Conservation (phyloP, 176 grass and related monocot genomes). For the Musa itinerans region DNA sequence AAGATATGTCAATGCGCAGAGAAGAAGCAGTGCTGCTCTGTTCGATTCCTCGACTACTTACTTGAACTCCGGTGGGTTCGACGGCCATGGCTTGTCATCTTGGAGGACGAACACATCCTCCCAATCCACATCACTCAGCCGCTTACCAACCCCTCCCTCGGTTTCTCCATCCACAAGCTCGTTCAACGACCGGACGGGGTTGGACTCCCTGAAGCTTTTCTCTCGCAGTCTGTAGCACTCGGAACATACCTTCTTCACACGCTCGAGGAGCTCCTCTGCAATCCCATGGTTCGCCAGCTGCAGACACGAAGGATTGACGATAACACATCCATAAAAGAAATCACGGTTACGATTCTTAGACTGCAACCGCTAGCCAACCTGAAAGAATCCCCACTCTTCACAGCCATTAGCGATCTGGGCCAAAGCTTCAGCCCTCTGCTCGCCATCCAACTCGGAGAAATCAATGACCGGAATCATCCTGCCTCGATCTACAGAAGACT, state of each 20-base stretch:
- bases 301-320: neutral
- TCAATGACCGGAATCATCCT: constrained; percentile 6
- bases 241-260: constrained; percentile 8
- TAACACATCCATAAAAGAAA: neutral
- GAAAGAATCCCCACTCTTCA: constrained; percentile 1
- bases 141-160: neutral
- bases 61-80: neutral
- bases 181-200: neutral
- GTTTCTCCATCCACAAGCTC: neutral
- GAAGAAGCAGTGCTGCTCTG: neutral
- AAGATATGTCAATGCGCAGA: neutral
- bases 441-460: neutral
- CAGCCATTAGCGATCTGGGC: neutral
- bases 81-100: constrained; percentile 2
- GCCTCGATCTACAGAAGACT: neutral
- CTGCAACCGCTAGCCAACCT: neutral
- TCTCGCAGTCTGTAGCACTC: neutral
- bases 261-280: constrained; percentile 4
- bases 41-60: neutral
- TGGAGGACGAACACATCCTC: constrained; percentile 1
- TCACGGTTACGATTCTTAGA: neutral
- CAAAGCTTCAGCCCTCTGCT: neutral
- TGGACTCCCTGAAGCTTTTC: neutral
- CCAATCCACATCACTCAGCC: neutral
- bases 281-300: constrained; percentile 14